Base-by-base conservation (phyloP, 331 rosid genomes). In the Spiraea crenata region DNA sequence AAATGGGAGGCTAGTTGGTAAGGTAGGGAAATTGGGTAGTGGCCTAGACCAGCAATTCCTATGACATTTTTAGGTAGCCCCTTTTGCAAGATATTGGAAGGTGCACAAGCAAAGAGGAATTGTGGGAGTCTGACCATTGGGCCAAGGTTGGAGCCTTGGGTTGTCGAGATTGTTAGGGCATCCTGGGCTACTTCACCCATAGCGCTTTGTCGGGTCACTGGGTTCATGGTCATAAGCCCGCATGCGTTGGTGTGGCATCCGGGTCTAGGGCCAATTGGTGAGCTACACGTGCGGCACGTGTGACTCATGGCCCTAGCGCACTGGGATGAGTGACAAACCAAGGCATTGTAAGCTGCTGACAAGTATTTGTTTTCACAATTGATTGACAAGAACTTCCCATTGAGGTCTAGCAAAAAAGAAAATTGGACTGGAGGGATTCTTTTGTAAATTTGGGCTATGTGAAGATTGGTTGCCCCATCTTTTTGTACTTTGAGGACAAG, bases 51-150 rank as follows among this genome's bases (percentile, higher is more conserved):
- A 4, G 51, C 77, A 0, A 77, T 74, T 0, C 96, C 92, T 66
- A 76, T 76, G 40, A 70, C 76, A 1, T 66, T 73, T 3, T 3
- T 25, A 3, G 95, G 96, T 1, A 88, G 39, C 5, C 87, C 86
- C 3, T 57, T 71, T 31, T 79, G 84, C 16, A 74, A 14, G 0
- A 88, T 72, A 3, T 5, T 35, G 5, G 88, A 72, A 41, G 90
- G 85, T 2, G 86, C 87, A 31, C 92, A 90, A 2, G 84, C 85
- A 10, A 88, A 90, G 50, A 88, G 92, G 69, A 87, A 87, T 0
- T 42, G 75, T 0, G 88, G 88, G 57, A 75, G 11, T 0, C n/a
- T 65, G 9, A 60, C 71, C 59, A 82, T 1, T 13, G 80, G 74
- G 0, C 87, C 84, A 0, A 35, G 82, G 2, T 49, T 80, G 4